phyloP scores from a whole-genome alignment of 2,329 filamentous ascomycete species.

The Fusarium verticillioides region DNA sequence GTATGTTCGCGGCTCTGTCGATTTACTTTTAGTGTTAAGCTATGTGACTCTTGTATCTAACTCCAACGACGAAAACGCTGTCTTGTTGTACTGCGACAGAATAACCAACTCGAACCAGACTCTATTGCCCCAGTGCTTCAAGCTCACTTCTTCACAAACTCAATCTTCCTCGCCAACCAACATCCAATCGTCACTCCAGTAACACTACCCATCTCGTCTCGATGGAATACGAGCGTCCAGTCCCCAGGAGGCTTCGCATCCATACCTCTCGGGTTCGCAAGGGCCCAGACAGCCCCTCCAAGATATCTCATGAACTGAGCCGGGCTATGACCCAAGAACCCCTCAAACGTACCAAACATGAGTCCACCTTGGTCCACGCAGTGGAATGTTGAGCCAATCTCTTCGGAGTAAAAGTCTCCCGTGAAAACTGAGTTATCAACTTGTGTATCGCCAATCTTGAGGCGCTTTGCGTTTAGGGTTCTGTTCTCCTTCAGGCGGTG shows the following conservation, averaged over 20 bases:
- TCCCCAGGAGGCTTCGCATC: slow-evolving; percentile 32
- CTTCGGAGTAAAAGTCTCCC: slow-evolving; percentile 26
- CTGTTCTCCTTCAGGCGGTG: slow-evolving; percentile 29
- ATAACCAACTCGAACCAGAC: neutral
- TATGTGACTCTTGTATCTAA: neutral
- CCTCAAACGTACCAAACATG: slow-evolving; percentile 29
- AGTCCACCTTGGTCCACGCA: slow-evolving; percentile 24
- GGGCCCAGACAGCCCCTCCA: slow-evolving; percentile 19
- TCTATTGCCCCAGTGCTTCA: neutral
- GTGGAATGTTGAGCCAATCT: slow-evolving; percentile 27
- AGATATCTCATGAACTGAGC: slow-evolving; percentile 29
- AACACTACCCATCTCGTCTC: neutral
- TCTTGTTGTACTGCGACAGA: neutral
- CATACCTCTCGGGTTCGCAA: slow-evolving; percentile 28
- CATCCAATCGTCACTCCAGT: slow-evolving; percentile 17
- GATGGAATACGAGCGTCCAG: slow-evolving; percentile 24
- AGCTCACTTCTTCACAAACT: slow-evolving; percentile 15
- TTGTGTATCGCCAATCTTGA: neutral
- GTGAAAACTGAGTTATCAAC: slow-evolving; percentile 2
- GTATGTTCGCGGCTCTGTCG: neutral
- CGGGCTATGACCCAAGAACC: slow-evolving; percentile 22
- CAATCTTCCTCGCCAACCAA: slow-evolving; percentile 24
- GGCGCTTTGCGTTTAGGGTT: slow-evolving; percentile 8
- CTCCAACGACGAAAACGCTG: neutral
- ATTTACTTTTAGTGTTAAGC: neutral